Percentiles rank a stretch among this genome's conserved stretches.
phyloP scores from a whole-genome alignment of 371 early-diverging fungal genomes.

The Syncephalastrum sp. region DNA sequence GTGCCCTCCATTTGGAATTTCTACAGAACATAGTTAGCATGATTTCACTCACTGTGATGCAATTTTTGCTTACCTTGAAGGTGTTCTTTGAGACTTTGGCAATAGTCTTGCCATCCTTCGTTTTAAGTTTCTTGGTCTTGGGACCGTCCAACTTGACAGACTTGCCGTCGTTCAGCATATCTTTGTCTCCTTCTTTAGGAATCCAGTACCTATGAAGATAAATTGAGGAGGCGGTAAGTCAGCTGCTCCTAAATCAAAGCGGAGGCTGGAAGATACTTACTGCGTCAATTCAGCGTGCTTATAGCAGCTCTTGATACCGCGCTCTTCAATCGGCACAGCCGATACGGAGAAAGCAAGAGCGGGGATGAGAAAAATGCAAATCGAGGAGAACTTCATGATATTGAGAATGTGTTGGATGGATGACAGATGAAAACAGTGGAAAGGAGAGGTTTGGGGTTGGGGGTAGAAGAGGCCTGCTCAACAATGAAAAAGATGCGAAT shows the following conservation, averaged over 20 bases:
- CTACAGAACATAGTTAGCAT: conserved; percentile 4
- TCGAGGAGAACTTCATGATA: too few species aligned
- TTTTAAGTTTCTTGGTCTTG: conserved; percentile 21
- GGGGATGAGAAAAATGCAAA: too few species aligned
- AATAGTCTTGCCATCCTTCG: conserved; percentile 20
- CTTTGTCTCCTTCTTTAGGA: conserved; percentile 28
- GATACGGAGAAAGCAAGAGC: background rate
- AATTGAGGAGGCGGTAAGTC: background rate
- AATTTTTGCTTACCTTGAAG: conserved; percentile 12
- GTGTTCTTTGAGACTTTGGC: conserved; percentile 25
- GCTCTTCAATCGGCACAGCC: conserved; percentile 7
- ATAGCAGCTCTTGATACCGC: conserved; percentile 14
- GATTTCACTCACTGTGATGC: too few species aligned
- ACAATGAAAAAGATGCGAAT: too few species aligned
- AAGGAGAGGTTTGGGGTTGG: too few species aligned
- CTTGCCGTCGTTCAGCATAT: conserved; percentile 26
- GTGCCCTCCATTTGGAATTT: conserved; percentile 42
- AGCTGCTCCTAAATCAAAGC: background rate
- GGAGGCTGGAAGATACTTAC: background rate
- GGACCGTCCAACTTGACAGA: conserved; percentile 18
- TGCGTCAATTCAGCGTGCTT: conserved; percentile 13
- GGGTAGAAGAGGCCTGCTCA: too few species aligned
- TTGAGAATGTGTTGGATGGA: too few species aligned
- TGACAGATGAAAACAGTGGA: too few species aligned
- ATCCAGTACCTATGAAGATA: conserved; percentile 25